phyloP scores from a whole-genome alignment of 2,329 filamentous ascomycete genomes.

The Calonectria naviculata region DNA sequence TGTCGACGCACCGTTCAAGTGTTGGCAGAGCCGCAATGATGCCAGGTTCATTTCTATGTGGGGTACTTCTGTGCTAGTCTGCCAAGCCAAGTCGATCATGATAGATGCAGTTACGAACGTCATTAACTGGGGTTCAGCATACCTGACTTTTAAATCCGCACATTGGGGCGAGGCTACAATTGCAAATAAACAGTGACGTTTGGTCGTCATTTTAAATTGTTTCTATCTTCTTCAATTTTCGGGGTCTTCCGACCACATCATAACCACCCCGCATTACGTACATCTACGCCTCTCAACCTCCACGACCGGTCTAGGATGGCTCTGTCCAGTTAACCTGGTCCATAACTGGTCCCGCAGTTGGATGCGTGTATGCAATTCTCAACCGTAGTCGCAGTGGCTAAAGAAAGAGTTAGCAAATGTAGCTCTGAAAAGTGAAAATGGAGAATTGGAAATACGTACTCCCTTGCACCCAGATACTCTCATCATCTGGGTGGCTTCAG shows the following conservation, averaged over 20 bases:
- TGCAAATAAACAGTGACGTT: conserved; percentile 28
- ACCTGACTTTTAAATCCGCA: neutral
- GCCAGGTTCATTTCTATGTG: neutral
- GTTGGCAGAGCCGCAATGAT: neutral
- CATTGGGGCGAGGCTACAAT: no score
- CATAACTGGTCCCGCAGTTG: conserved; percentile 76
- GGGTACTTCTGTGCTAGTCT: neutral
- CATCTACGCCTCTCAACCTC: conserved; percentile 7
- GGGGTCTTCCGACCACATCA: conserved; percentile 21
- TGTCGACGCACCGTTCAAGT: neutral
- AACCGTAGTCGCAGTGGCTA: conserved; percentile 88
- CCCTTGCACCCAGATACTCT: conserved; percentile 86
- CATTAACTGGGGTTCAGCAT: neutral
- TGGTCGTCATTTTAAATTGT: conserved; percentile 36
- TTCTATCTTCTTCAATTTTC: conserved; percentile 38
- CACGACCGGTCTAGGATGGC: conserved; percentile 58
- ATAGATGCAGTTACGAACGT: neutral
- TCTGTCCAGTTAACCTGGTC: conserved; percentile 99
- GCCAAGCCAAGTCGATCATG: neutral
- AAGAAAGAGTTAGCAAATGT: conserved; percentile 29
- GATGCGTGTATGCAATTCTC: conserved; percentile 83
- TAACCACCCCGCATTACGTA: conserved; percentile 23
- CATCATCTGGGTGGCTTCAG: conserved; percentile 92
- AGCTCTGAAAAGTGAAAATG: neutral
- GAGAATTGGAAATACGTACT: conserved; percentile 71